Evolutionary conservation across 1,284 basidiomycete species (phyloP).

Genomic region (Quambalaria eucalypti): DNA sequence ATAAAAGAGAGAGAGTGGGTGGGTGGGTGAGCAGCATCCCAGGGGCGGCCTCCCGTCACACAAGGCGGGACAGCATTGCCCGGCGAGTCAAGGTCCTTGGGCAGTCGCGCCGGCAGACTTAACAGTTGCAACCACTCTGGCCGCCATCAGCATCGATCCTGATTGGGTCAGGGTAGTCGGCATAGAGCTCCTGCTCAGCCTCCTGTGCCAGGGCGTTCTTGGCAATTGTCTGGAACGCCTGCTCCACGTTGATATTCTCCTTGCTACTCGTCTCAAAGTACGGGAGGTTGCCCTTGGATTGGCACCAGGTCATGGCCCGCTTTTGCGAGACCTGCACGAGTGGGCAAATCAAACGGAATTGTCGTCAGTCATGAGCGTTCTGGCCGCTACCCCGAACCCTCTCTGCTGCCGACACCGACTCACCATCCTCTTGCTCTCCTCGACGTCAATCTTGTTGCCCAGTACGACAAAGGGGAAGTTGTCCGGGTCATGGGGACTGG

Average conservation of each 20-base stretch:
- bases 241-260: conserved; percentile 99
- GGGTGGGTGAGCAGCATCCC: no score
- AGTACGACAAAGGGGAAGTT: conserved; percentile 93
- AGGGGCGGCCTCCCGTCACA: no score
- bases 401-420: conserved; percentile 26
- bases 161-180: conserved; percentile 98
- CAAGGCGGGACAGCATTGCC: no score
- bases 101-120: no score
- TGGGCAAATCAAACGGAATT: not conserved
- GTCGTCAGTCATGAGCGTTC: not conserved
- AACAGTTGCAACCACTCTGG: conserved; percentile 89
- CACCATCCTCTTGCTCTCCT: conserved; percentile 96
- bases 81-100: not conserved
- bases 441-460: conserved; percentile 99
- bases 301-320: conserved; percentile 99
- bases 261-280: conserved; percentile 99
- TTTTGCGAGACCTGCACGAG: conserved; percentile 84
- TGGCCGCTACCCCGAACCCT: not conserved
- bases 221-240: conserved; percentile 98
- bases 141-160: conserved; percentile 86
- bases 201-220: conserved; percentile 97
- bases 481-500: conserved; percentile 94
- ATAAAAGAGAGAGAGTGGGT: no score
- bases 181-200: conserved; percentile 90
- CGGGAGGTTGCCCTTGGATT: conserved; percentile 97